Percentiles rank a stretch among this genome's conserved stretches.
Conservation (phyloP, 2,329 filamentous ascomycete genomes). For the Botryotinia globosa region DNA sequence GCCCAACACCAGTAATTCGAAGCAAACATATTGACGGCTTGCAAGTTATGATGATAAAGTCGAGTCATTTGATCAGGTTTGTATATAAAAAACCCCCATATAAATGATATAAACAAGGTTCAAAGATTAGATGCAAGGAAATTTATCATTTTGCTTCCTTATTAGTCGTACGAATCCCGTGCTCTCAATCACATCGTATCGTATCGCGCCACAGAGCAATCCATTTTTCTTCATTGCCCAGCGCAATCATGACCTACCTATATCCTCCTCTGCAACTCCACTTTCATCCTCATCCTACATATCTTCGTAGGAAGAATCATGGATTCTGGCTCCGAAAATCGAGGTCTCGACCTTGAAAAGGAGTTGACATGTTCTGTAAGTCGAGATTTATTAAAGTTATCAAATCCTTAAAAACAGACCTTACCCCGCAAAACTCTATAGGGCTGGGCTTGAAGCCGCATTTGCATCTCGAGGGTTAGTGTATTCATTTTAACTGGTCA, state of each 20-base stretch:
- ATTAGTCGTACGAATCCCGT: conserved; percentile 5
- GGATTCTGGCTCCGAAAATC: conserved; percentile 48
- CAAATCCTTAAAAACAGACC: conserved; percentile 14
- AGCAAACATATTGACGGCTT: not conserved
- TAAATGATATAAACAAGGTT: not conserved
- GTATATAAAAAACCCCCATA: too few species aligned
- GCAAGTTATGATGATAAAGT: not conserved
- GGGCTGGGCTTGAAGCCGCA: conserved; percentile 9
- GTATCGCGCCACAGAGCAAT: conserved; percentile 16
- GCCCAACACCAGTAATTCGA: not conserved
- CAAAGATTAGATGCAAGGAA: not conserved
- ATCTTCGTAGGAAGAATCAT: conserved; percentile 36
- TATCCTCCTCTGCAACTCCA: conserved; percentile 16
- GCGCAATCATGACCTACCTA: conserved; percentile 22
- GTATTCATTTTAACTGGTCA: not conserved
- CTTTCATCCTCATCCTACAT: conserved; percentile 6
- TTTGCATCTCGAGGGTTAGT: not conserved
- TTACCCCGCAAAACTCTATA: conserved; percentile 1
- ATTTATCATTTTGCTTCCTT: not conserved
- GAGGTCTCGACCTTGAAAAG: conserved; percentile 74
- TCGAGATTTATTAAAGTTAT: conserved; percentile 32
- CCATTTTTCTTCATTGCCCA: conserved; percentile 19
- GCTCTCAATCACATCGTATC: conserved; percentile 14
- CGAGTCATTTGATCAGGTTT: too few species aligned
- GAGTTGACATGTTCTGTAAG: conserved; percentile 93